Base-by-base conservation (phyloP, 2,329 filamentous ascomycete genomes). In the Nigrospora sphaerica region DNA sequence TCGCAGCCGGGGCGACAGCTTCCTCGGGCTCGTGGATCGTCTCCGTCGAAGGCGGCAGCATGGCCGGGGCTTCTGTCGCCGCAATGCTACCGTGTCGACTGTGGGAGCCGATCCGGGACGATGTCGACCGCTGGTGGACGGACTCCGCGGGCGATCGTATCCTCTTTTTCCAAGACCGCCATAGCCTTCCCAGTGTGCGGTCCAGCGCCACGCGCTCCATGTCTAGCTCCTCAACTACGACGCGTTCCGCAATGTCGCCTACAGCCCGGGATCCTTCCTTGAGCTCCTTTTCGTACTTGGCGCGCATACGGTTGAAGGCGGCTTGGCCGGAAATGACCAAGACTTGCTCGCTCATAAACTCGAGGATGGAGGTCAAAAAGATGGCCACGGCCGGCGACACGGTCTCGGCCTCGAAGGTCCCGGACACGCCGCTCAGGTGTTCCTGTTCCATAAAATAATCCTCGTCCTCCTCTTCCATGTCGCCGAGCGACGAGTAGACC, bases 391-490 rank as follows among this genome's bases (percentile, higher is more conserved):
- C 86, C 31, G 93, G 91, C 0, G 90, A 95, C 17, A 97, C 86
- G 41, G 83, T 76, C 47, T 84, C 85, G 42, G 81, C 80, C 33
- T 78, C 66, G 33, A 77, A 71, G 49, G 83, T 80, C 36, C 77
- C 71, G 19, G 68, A 70, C 44, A 74, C 73, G 41, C 75, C 71
- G 34, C 81, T 78, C 12, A 92, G 73, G 36, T 87, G 80, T 47
- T 93, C 89, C 57, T 89, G 82, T 53, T 90, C 83, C 62, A 95
- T 86, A 59, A 88, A 88, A 43, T 83, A 81, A 60, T 96, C 92
- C 64, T 97, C 93, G 54, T 98, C 93, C 55, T 97, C 91, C 68
- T 98, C 93, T 65, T 98, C 95, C 77, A 98, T 83, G 61, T 98
- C 92, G 39, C 93, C 93, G 7, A 98, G 73, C 10, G 93, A 91